Evolutionary conservation across 768 basidiomycete genomes (phyloP).

Genomic region (Lactarius evosmus): DNA sequence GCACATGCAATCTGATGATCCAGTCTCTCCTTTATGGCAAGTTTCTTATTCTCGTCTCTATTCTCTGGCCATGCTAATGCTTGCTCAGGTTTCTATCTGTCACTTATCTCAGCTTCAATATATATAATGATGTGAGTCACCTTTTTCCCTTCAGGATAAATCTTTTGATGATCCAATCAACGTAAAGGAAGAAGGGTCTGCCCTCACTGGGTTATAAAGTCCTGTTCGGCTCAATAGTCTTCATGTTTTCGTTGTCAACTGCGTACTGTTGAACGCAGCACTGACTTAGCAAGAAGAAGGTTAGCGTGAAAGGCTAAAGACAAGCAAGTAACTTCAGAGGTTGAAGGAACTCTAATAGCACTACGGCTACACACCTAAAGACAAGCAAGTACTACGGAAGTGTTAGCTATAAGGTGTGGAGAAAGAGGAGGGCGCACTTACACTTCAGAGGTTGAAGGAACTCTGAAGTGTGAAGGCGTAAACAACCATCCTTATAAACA

Average conservation of each 20-base stretch:
- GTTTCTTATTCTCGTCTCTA: background rate
- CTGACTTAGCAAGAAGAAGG: too few relatives aligned
- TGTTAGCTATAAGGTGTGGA: too few relatives aligned
- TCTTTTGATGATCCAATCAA: background rate
- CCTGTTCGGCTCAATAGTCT: background rate
- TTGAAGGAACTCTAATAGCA: too few relatives aligned
- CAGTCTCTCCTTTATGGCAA: background rate
- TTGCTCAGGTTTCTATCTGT: slow-evolving; percentile 12
- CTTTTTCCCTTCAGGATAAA: background rate
- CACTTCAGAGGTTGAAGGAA: too few relatives aligned
- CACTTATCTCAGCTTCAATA: slow-evolving; percentile 5
- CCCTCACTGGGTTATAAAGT: background rate
- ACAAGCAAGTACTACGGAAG: too few relatives aligned
- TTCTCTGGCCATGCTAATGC: background rate
- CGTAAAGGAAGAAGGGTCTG: background rate
- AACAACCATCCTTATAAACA: too few relatives aligned
- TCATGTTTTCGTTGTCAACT: slow-evolving; percentile 13
- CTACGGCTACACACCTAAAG: too few relatives aligned
- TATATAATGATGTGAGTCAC: slow-evolving; percentile 9
- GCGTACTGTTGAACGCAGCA: too few relatives aligned
- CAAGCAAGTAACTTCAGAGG: too few relatives aligned
- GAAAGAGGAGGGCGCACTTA: too few relatives aligned
- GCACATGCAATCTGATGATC: background rate
- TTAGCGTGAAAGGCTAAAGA: too few relatives aligned
- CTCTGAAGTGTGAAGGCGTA: too few relatives aligned